These are phyloP conservation scores for Chlamydomonas sp. DNA, from an alignment of 139 green algal genomes.

Conservation along the genomic window DNA sequence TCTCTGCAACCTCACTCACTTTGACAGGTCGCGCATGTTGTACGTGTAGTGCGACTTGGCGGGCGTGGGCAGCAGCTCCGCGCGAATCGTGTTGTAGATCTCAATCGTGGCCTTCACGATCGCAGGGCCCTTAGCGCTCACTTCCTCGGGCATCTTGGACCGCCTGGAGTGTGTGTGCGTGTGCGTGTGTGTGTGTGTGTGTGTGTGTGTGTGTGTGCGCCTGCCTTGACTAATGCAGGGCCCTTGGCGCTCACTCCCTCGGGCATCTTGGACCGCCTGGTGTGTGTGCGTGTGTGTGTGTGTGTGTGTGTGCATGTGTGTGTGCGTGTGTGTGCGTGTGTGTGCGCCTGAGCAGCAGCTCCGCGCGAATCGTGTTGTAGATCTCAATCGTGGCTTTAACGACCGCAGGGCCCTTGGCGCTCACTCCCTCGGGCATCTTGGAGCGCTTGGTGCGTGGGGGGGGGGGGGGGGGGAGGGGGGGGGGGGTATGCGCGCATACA, in stretches of 20 bases:
- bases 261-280: not conserved
- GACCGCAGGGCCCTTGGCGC: constrained; percentile 31
- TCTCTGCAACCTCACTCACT: too few species aligned
- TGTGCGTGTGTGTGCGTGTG: constrained; percentile 59
- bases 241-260: constrained; percentile 28
- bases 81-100: constrained; percentile 45
- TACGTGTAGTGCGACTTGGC: constrained; percentile 73
- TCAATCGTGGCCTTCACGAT: constrained; percentile 57
- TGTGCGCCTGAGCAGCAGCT: constrained; percentile 57
- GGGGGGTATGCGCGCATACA: not conserved
- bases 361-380: constrained; percentile 45
- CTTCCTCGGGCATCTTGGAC: constrained; percentile 8
- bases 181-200: constrained; percentile 7
- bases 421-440: constrained; percentile 14
- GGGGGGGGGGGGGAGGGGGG: not conserved
- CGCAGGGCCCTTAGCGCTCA: constrained; percentile 26
- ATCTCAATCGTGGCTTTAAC: constrained; percentile 55
- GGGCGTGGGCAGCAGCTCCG: constrained; percentile 58
- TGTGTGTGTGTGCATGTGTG: not conserved
- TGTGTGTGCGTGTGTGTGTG: constrained; percentile 11
- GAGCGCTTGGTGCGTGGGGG: not conserved
- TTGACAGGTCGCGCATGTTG: constrained; percentile 75
- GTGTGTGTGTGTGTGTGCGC: constrained; percentile 10
- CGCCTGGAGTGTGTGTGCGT: constrained; percentile 2
- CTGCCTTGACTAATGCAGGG: constrained; percentile 40